These are phyloP conservation scores for Eutrema heterophyllum DNA, from an alignment of 345 rosid species.

Conservation along the genomic window DNA sequence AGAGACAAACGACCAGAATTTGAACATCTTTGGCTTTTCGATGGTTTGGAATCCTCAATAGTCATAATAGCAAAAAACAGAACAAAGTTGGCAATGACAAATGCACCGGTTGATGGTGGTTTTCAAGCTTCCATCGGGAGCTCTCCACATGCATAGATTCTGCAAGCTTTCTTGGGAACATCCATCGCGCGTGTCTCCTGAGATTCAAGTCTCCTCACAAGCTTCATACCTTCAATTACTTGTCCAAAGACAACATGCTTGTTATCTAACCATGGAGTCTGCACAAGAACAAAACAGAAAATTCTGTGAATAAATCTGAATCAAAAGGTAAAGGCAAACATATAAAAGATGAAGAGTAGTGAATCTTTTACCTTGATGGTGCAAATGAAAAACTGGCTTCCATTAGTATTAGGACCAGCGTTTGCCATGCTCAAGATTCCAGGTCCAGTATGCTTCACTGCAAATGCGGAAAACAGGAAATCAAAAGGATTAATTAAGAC, in stretches of 20 bases:
- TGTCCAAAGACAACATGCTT: conserved; percentile 91
- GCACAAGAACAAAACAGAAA: neutral
- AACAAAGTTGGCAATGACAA: neutral
- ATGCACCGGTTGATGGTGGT: neutral
- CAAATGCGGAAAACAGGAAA: neutral
- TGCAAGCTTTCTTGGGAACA: conserved; percentile 59
- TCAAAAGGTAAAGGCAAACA: neutral
- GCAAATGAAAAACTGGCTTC: conserved; percentile 93
- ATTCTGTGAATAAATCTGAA: neutral
- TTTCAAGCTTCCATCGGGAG: conserved; percentile 58
- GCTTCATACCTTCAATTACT: conserved; percentile 74
- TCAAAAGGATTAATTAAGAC: neutral
- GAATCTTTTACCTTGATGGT: conserved; percentile 58
- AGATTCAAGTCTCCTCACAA: conserved; percentile 66
- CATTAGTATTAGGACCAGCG: conserved; percentile 90
- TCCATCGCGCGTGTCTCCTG: conserved; percentile 71
- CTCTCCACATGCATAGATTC: conserved; percentile 79
- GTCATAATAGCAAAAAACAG: conserved; percentile 7
- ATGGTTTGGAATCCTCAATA: conserved; percentile 7
- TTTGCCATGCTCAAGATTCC: conserved; percentile 95
- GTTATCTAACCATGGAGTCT: conserved; percentile 79
- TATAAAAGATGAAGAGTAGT: neutral
- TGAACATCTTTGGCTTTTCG: neutral
- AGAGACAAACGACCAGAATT: neutral
- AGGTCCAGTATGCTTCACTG: conserved; percentile 90